Evolutionary conservation across 73 alveolate species (phyloP), one percentile per base, ranked within the genome.

Genomic region (Paramecium caudatum): DNA sequence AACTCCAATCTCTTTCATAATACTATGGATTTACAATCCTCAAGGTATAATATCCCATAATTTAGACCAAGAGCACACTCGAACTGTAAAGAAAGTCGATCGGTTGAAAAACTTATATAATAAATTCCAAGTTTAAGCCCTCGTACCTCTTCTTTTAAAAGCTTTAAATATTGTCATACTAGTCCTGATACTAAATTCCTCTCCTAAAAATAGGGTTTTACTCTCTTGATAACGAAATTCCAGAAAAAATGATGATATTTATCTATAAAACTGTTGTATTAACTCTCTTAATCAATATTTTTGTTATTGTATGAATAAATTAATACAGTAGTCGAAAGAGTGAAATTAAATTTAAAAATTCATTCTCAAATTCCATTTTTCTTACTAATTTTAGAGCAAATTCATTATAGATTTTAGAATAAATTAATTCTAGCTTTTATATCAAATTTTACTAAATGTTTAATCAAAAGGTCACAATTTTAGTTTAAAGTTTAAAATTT

Each of bases 171-270:
- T 55, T 55, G 80, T 23, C 80, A 55, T 27, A 55, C 80, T 27
- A 55, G 80, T 55, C 80, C 46, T 55, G 80, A 55, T 55, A 55
- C 80, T 19, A 55, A 55, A 55, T 55, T 55, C 45, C 23, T 55
- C 30, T 55, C 80, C 30, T 23, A 55, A 43, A 7, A 55, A 4
- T 55, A 55, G 12, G 80, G 80, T 55, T 55, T 55, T 21, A 55
- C 80, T 43, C 30, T 55, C 23, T 55, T 55, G 30, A 55, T 55
- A 19, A 55, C 80, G 8, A 23, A 55, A 7, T 23, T 43, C 8
- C 16, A 7, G 23, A 19, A 55, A 43, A 55, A 55, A 21, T 55
- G 80, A 55, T n/a, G n/a, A n/a, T n/a, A n/a, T n/a, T n/a, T n/a
- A n/a, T n/a, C n/a, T n/a, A n/a, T n/a, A n/a, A n/a, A n/a, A n/a